Base-by-base conservation (phyloP, 352 stramenopile genomes). In the Phytophthora nicotianae region DNA sequence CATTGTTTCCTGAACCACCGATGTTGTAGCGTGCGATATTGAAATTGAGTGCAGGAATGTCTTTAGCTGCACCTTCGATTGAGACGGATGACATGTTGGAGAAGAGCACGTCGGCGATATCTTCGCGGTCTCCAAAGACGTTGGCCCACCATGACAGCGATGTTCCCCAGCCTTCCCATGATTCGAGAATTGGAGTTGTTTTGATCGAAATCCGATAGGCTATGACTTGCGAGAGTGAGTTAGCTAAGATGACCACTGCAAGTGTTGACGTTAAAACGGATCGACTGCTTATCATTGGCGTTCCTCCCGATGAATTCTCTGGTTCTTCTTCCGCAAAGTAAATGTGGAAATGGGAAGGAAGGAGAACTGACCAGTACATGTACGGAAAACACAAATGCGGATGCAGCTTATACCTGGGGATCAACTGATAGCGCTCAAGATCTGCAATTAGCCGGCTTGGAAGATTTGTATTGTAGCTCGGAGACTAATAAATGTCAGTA, bases 1-100 rank as follows among this genome's bases (percentile, higher is more conserved):
- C 59, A 53, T 79, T 71, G 37, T 19, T 62, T 13, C 65, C 55
- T 9, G 74, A 75, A 14, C 72, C 71, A 21, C 77, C 74, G 16
- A 86, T 68, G 47, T 86, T 86, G 74, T 83, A 86, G 8, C 74
- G 72, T 7, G 62, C 69, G 14, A 82, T 79, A 52, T 74, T 86
- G 40, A 86, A 58, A n/a, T 67, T 64, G 0, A 86, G 64, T 3
- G 50, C 69, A 9, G 32, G 32, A 13, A 38, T 38, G 32, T n/a
- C 32, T n/a, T 38, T 20, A 17, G 51, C 33, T 20, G 54, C 49
- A 9, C 62, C 38, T 1, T 55, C 42, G 35, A 83, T 40, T 0
- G 55, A 53, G 14, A 83, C 72, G 4, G 66, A 57, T 29, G 46
- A 46, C 40, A 71, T 68, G 41, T 62, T 63, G 11, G 72, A 74